Percentiles rank a stretch among this genome's conserved stretches.
These are phyloP conservation scores for Globisporangium iwayamae DNA, from an alignment of 352 stramenopile species.

Conservation along the genomic window DNA sequence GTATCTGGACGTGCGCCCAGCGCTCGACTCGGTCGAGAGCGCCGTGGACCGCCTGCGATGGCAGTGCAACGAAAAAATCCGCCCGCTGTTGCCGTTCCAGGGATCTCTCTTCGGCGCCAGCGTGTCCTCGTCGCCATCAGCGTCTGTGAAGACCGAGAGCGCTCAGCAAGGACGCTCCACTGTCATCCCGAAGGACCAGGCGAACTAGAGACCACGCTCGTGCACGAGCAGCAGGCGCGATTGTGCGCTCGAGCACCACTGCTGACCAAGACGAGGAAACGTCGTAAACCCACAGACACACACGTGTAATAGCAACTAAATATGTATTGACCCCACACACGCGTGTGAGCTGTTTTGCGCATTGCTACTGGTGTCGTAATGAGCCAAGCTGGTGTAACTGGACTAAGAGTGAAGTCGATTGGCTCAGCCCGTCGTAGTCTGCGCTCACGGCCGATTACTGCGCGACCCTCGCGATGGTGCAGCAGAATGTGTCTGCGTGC, in stretches of 20 bases:
- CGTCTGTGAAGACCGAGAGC: neutral
- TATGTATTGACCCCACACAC: conserved; percentile 4
- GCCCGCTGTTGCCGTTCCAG: conserved; percentile 66
- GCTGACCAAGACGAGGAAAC: neutral
- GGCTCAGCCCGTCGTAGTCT: no score
- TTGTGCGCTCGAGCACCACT: neutral
- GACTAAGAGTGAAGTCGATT: no score
- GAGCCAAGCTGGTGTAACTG: no score
- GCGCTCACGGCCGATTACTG: no score
- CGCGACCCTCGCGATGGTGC: no score
- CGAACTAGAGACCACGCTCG: neutral
- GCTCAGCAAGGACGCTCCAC: conserved; percentile 23
- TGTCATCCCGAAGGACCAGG: conserved; percentile 23
- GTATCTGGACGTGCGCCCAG: conserved; percentile 96
- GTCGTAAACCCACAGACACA: neutral
- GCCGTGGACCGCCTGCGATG: conserved; percentile 73
- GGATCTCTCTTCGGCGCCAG: conserved; percentile 40
- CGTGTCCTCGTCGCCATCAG: neutral
- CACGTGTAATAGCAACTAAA: neutral
- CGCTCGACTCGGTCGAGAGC: conserved; percentile 88
- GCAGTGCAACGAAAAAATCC: conserved; percentile 78
- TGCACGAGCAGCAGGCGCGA: neutral
- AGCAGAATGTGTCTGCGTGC: no score
- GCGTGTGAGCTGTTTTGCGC: no score
- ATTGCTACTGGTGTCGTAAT: no score